Percentiles rank a stretch among this genome's conserved stretches.
Evolutionary conservation across 2,329 filamentous ascomycete species (phyloP).

Genomic region (Passalora sequoiae): DNA sequence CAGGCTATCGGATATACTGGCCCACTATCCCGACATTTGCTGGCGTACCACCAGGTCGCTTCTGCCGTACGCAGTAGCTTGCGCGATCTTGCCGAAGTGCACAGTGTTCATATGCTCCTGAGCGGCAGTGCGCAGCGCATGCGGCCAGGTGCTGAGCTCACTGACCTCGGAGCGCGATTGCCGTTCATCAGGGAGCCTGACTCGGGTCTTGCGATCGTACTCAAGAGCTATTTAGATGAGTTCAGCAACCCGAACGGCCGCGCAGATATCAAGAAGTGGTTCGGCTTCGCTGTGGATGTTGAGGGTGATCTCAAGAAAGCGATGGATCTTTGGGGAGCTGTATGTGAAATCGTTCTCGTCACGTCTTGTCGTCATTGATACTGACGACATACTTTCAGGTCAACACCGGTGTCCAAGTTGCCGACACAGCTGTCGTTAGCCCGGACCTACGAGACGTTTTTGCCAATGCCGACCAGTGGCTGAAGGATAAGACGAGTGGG

Average conservation of each 20-base stretch:
- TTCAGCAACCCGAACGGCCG: slow-evolving; percentile 53
- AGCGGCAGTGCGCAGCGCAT: slow-evolving; percentile 69
- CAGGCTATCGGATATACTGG: slow-evolving; percentile 87
- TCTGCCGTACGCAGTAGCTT: slow-evolving; percentile 72
- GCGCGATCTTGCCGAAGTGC: slow-evolving; percentile 77
- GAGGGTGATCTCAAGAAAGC: slow-evolving; percentile 54
- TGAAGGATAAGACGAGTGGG: slow-evolving; percentile 33
- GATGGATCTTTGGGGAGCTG: slow-evolving; percentile 61
- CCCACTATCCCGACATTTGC: slow-evolving; percentile 80
- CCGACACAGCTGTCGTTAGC: slow-evolving; percentile 44
- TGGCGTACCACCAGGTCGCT: slow-evolving; percentile 80
- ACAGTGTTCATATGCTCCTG: slow-evolving; percentile 74
- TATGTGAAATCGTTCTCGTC: no score
- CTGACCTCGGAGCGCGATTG: slow-evolving; percentile 63
- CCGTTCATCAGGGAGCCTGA: slow-evolving; percentile 67
- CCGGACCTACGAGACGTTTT: slow-evolving; percentile 49
- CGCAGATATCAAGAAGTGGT: slow-evolving; percentile 53
- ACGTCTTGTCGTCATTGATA: slow-evolving; percentile 6
- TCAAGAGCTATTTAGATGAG: slow-evolving; percentile 74
- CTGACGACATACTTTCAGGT: slow-evolving; percentile 38
- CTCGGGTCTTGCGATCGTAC: slow-evolving; percentile 70
- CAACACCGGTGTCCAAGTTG: slow-evolving; percentile 53
- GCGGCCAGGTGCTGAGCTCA: slow-evolving; percentile 44
- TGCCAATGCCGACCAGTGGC: slow-evolving; percentile 57
- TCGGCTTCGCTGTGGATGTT: slow-evolving; percentile 57